Percentiles rank a stretch among this genome's conserved stretches.
phyloP scores from a whole-genome alignment of 2,329 filamentous ascomycete genomes.

The Chrysosporium keratinophilum region DNA sequence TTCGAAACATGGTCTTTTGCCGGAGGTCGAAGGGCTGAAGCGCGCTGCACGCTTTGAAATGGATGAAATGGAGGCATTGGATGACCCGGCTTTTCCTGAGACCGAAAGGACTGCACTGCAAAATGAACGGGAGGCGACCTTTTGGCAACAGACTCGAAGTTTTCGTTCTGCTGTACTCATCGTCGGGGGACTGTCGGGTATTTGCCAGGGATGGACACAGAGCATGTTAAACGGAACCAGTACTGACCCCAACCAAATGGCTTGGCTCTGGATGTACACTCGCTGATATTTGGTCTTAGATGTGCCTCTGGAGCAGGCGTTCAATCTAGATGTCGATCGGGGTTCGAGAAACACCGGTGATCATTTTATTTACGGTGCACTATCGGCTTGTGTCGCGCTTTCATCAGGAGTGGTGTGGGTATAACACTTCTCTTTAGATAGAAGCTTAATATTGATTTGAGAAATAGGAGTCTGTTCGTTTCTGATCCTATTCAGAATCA shows the following conservation, averaged over 20 bases:
- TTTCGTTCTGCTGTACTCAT: constrained; percentile 4
- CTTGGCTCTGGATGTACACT: not conserved
- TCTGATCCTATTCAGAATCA: constrained; percentile 11
- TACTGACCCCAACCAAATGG: not conserved
- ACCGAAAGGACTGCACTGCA: constrained; percentile 1
- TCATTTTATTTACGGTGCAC: constrained; percentile 1
- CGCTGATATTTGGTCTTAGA: not conserved
- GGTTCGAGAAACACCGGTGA: not conserved
- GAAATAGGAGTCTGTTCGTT: constrained; percentile 5
- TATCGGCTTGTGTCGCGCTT: constrained; percentile 6
- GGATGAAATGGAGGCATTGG: constrained; percentile 9
- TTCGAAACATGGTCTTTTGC: constrained; percentile 2
- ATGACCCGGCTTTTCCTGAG: not conserved
- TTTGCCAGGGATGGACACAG: constrained; percentile 11
- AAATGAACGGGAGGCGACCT: constrained; percentile 2
- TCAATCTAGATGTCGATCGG: not conserved
- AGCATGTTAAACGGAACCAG: constrained; percentile 10
- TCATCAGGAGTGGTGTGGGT: constrained; percentile 9
- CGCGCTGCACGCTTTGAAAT: constrained; percentile 5
- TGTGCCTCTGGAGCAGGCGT: not conserved
- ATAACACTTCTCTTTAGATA: not conserved
- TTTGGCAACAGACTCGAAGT: constrained; percentile 10
- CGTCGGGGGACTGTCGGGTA: constrained; percentile 7
- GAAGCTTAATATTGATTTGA: not conserved
- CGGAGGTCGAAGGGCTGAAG: constrained; percentile 2